Evolutionary conservation across 2,329 filamentous ascomycete genomes (phyloP), one percentile per base, ranked within the genome.

Genomic region (Ustulina deusta): DNA sequence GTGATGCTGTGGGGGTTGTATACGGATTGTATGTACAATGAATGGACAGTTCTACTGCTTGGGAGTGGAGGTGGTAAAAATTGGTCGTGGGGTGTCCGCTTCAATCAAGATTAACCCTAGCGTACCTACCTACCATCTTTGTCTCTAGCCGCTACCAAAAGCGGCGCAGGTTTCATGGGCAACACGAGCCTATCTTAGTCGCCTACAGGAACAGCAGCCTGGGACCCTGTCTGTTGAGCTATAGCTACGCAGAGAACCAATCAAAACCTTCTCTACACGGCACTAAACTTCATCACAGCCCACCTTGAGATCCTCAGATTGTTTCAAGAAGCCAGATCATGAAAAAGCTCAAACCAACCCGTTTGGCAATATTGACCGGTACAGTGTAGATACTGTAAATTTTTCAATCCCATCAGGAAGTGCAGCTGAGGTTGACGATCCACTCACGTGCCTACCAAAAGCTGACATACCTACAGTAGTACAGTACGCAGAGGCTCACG

Each of bases 241-340:
- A 57, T 62, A 42, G 44, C 34, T 13, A 34, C 22, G 29, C 40
- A 63, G 40, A 67, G 65, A 72, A 57, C 72, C 72, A 74, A 74
- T 74, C 72, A 74, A 49, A 51, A 7, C 51, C 36, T 38, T 20
- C 7, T 29, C 22, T 10, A 15, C 13, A n/a, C 27, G 13, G 38
- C 3, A 40, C 38, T 6, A 36, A 40, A 40, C 13, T 9, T 3
- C 38, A 15, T 40, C 17, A 15, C 13, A 36, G 34, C n/a, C 6
- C 11, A 62, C 64, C 60, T 64, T 62, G 22, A 42, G 62, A 59
- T 66, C 63, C 61, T 65, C 68, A 64, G 65, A 69, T 69, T 65
- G 71, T 68, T 68, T 75, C 69, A 68, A 63, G 57, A 65, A 66
- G 63, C 63, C 63, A 65, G 61, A 72, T 71, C 70, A 68, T 68